These are phyloP conservation scores for Avicennia marina DNA, from an alignment of 257 asterid genomes.

Conservation along the genomic window DNA sequence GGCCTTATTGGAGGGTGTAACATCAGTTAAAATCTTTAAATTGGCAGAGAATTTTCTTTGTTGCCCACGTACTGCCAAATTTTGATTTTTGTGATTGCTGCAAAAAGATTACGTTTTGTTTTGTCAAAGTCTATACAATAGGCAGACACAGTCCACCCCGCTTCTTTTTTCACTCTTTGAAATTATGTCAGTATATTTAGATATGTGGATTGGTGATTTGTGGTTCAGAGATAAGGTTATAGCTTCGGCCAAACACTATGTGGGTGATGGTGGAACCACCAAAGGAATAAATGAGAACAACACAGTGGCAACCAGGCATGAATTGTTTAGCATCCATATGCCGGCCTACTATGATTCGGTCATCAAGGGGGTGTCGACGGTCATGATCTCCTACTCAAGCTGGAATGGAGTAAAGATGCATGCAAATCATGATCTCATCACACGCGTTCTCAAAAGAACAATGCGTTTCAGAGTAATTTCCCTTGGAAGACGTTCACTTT, in stretches of 20 bases:
- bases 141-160: no score
- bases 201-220: not conserved
- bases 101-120: no score
- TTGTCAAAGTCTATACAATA: no score
- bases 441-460: slow-evolving; percentile 31
- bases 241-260: slow-evolving; percentile 44
- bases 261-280: slow-evolving; percentile 51
- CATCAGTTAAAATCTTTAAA: no score
- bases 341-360: slow-evolving; percentile 34
- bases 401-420: slow-evolving; percentile 47
- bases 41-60: no score
- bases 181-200: no score
- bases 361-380: slow-evolving; percentile 43
- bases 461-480: slow-evolving; percentile 32
- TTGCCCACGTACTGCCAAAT: no score
- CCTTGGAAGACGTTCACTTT: not conserved
- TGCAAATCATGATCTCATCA: slow-evolving; percentile 36
- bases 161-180: no score
- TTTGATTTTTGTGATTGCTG: no score
- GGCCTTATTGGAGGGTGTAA: no score
- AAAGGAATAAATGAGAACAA: slow-evolving; percentile 40
- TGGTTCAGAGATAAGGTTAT: slow-evolving; percentile 28
- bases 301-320: slow-evolving; percentile 28
- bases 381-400: slow-evolving; percentile 52
- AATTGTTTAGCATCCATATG: slow-evolving; percentile 39